These are phyloP conservation scores for Hypoxylon cercidicola DNA, from an alignment of 495 filamentous ascomycete species.

Conservation along the genomic window DNA sequence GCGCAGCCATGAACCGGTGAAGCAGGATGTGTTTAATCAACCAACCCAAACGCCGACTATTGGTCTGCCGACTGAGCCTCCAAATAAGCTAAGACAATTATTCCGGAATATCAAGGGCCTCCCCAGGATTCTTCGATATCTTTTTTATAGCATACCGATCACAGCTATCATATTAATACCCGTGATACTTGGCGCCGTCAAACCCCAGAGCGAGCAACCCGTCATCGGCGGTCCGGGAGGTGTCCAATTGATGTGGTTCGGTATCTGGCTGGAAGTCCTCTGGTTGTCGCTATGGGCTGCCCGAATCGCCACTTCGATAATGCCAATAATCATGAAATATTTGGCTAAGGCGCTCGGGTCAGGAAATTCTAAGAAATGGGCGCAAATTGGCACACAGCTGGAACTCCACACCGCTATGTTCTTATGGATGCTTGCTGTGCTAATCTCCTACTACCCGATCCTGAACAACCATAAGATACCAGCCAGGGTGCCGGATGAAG, in stretches of 20 bases:
- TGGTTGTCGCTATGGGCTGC: constrained; percentile 93
- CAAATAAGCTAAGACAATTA: constrained; percentile 66
- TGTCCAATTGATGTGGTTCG: constrained; percentile 87
- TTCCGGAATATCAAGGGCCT: constrained; percentile 70
- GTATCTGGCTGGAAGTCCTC: constrained; percentile 92
- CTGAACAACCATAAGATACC: constrained; percentile 77
- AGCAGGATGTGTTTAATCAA: constrained; percentile 85
- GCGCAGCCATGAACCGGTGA: constrained; percentile 56
- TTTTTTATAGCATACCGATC: constrained; percentile 85
- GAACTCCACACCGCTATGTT: constrained; percentile 89
- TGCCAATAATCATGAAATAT: constrained; percentile 74
- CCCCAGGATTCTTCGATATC: constrained; percentile 82
- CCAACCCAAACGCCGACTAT: constrained; percentile 65
- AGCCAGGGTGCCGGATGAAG: constrained; percentile 39
- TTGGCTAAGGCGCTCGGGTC: constrained; percentile 83
- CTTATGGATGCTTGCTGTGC: constrained; percentile 89
- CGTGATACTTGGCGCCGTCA: constrained; percentile 78
- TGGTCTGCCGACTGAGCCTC: constrained; percentile 44
- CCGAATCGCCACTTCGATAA: constrained; percentile 76
- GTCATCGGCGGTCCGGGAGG: constrained; percentile 75
- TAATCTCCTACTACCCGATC: constrained; percentile 75
- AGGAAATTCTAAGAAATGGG: constrained; percentile 89
- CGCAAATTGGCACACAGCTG: constrained; percentile 84
- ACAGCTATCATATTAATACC: constrained; percentile 81
- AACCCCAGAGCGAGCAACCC: constrained; percentile 51